Base-by-base conservation (phyloP, 2,329 filamentous ascomycete species). In the Neocatenulostroma microsporum region DNA sequence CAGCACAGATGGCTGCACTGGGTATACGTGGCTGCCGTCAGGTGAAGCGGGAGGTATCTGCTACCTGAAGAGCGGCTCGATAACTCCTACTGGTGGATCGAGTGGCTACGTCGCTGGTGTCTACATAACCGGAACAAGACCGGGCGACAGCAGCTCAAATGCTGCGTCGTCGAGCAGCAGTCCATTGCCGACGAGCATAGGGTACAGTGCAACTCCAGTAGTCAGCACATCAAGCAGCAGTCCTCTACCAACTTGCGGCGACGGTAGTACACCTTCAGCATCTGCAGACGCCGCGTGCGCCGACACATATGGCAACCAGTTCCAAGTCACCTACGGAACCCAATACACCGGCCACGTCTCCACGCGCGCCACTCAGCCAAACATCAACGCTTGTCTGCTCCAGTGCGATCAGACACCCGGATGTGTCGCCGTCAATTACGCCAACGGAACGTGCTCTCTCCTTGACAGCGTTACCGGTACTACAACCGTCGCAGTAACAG, bases 401-500 rank as follows among this genome's bases (percentile, higher is more conserved):
- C 20, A 42, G 3, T 54, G 51, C 30, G 46, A 49, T 13, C 32
- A 20, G 10, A 37, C 30, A 7, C 13, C 27, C 15, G 40, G 41
- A 3, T 54, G 51, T 33, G 42, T 46, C 4, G 45, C 42, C 2
- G 39, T 48, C 15, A 48, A 46, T 17, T 51, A 18, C 28, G 24
- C 21, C 12, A 30, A 37, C 20, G 34, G 30, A 7, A 38, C 30
- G 3, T 39, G 37, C 25, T 9, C 9, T n/a, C 15, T 39, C 23
- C 26, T 39, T 14, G 25, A 25, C 20, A 21, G 13, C 5, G 37
- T 39, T n/a, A 35, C 30, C 3, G 26, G 31, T 15, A 39, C 23
- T n/a, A 34, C 24, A 12, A 30, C 17, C 11, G 31, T 29, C 3
- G 21, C 15, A 19, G 36, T 34, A 7, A 11, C 30, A 26, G 30